Conservation (phyloP, 2,329 filamentous ascomycete species). For the Fusarium camptoceras region DNA sequence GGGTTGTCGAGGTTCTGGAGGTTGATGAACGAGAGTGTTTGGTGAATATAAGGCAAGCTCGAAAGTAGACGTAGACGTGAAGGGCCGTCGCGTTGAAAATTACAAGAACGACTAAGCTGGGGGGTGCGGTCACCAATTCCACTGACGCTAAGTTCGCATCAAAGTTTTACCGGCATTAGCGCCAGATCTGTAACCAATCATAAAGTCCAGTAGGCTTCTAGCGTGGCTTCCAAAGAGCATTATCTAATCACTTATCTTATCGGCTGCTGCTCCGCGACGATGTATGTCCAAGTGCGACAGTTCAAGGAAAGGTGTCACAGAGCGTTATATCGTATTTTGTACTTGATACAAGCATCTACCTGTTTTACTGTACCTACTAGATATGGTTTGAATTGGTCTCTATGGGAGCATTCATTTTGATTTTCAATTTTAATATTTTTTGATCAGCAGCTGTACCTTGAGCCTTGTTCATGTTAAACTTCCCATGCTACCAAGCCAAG, state of each 20-base stretch:
- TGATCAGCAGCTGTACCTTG: not conserved
- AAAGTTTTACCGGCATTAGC: constrained; percentile 52
- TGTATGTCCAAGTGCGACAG: not conserved
- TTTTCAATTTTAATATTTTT: not conserved
- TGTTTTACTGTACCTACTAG: not conserved
- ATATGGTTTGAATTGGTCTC: not conserved
- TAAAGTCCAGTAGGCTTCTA: too few species aligned
- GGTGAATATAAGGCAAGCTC: constrained; percentile 13
- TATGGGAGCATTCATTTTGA: rapidly evolving
- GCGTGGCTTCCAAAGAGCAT: not conserved
- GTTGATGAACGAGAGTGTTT: constrained; percentile 3
- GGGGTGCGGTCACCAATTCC: constrained; percentile 56
- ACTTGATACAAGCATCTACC: not conserved
- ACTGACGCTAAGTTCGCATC: constrained; percentile 55
- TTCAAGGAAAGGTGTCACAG: not conserved
- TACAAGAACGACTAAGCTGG: constrained; percentile 54
- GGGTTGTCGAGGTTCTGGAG: not conserved
- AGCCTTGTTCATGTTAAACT: not conserved
- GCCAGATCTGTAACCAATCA: constrained; percentile 4
- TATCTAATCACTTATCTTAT: constrained; percentile 39
- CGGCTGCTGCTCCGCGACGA: not conserved
- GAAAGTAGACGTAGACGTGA: constrained; percentile 38
- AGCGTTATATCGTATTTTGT: not conserved
- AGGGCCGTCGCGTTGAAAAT: constrained; percentile 55
- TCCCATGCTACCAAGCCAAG: not conserved